Evolutionary conservation across 345 rosid species (phyloP), one percentile per base, ranked within the genome.

Genomic region (Citrus inodora): DNA sequence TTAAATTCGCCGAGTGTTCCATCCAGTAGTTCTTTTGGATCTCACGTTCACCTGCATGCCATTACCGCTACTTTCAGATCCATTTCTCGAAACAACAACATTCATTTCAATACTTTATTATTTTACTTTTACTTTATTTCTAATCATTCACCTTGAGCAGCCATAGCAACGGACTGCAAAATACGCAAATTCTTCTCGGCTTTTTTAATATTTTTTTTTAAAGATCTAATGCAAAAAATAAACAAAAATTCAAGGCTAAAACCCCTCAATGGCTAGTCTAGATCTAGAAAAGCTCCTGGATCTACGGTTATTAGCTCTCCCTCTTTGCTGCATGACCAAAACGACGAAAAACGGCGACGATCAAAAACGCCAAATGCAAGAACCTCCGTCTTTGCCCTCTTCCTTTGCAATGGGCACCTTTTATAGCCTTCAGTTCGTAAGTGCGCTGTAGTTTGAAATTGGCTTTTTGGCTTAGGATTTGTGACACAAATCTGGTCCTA

Each of bases 21-120:
- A 84, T 83, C 98, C 99, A 96, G 82, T 92, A 96, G 75, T 80
- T 89, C 87, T 89, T 96, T 82, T 94, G 97, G 68, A 89, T 79
- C 70, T 80, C 84, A 77, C 97, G 95, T 82, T 82, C 92, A 74
- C 83, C 96, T 92, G 69, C 83, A 94, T 91, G 67, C 55, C 60
- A 71, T n/a, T 17, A 60, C 56, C 59, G 66, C 63, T 74, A 9
- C 27, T 42, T 77, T 27, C 74, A 38, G 56, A 67, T 68, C 80
- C 46, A 71, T 30, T 19, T 51, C 28, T 28, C 9, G 9, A 51
- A 53, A 46, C 51, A 13, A 46, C 51, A 46, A 13, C 51, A 46
- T 46, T 13, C 51, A 46, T 46, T 46, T 10, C 51, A 46, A 3
- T 46, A 1, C 13, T 13, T 46, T 46, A 46, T 46, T 46, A 10